Evolutionary conservation across 495 filamentous ascomycete genomes (phyloP).

Genomic region (Daldinia loculata): DNA sequence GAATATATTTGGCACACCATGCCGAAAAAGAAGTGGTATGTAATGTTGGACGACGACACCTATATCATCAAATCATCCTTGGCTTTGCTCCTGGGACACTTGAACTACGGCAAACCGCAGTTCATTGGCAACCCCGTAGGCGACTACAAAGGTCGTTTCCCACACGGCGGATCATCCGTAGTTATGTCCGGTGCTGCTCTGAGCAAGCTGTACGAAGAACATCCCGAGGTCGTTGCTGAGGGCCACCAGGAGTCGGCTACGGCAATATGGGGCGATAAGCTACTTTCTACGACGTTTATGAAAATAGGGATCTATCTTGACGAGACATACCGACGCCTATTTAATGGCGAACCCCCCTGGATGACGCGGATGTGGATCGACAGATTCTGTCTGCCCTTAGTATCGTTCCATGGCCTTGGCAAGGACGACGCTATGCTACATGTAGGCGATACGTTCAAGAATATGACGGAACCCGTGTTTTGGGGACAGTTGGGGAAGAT

Average conservation of each 20-base stretch:
- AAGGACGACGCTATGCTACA: slow-evolving; percentile 47
- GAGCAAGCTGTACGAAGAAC: slow-evolving; percentile 44
- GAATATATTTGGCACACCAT: slow-evolving; percentile 52
- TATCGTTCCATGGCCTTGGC: slow-evolving; percentile 54
- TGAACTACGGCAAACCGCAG: slow-evolving; percentile 51
- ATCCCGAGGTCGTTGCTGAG: slow-evolving; percentile 44
- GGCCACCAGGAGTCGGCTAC: slow-evolving; percentile 50
- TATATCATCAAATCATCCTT: slow-evolving; percentile 55
- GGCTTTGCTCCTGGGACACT: slow-evolving; percentile 48
- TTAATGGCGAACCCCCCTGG: slow-evolving; percentile 56
- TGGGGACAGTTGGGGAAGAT: slow-evolving; percentile 54
- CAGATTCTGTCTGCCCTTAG: slow-evolving; percentile 52
- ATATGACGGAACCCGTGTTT: slow-evolving; percentile 46
- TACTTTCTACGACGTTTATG: slow-evolving; percentile 54
- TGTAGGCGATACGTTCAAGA: slow-evolving; percentile 48
- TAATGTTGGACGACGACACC: slow-evolving; percentile 59
- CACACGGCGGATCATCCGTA: slow-evolving; percentile 58
- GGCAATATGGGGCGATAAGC: slow-evolving; percentile 54
- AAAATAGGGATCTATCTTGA: slow-evolving; percentile 54
- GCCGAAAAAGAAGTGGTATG: slow-evolving; percentile 59
- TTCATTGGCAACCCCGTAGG: slow-evolving; percentile 62
- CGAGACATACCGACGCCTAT: slow-evolving; percentile 55
- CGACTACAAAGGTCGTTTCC: slow-evolving; percentile 57
- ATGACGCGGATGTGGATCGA: slow-evolving; percentile 53
- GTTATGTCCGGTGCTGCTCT: slow-evolving; percentile 56